Conservation (phyloP, 2,329 filamentous ascomycete genomes). For the Fusarium anthophilum region DNA sequence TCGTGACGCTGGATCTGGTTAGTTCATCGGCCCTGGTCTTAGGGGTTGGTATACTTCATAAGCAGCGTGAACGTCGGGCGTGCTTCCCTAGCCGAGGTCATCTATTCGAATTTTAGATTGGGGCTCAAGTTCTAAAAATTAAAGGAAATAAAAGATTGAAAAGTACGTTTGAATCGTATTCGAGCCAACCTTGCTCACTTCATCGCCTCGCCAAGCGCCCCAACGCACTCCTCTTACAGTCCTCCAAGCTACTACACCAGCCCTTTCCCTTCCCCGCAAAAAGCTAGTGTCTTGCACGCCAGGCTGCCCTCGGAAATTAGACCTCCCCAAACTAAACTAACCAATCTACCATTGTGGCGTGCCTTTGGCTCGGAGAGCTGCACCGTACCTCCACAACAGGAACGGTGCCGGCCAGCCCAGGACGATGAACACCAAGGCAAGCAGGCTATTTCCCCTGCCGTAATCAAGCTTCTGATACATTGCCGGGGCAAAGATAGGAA, state of each 20-base stretch:
- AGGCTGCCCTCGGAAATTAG: neutral
- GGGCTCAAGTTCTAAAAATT: rapidly evolving
- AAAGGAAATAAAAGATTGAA: neutral
- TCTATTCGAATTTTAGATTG: no score
- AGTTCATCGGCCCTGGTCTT: neutral
- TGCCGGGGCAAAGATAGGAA: neutral
- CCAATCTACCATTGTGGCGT: neutral
- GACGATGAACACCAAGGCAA: neutral
- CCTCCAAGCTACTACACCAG: neutral
- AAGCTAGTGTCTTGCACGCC: rapidly evolving
- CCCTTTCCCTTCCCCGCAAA: neutral
- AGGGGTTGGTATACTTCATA: rapidly evolving
- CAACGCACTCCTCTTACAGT: neutral
- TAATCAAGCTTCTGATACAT: neutral
- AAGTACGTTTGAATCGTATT: neutral
- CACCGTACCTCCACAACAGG: neutral
- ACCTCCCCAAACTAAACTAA: no score
- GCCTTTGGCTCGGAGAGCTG: neutral
- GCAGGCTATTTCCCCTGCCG: neutral
- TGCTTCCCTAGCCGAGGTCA: neutral
- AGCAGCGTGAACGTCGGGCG: neutral
- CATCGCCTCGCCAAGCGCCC: neutral
- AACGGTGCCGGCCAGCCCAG: neutral
- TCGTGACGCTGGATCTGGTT: neutral
- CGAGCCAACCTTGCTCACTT: neutral